phyloP scores from a whole-genome alignment of 2,329 filamentous ascomycete genomes.

The Trichophyton rubrum region DNA sequence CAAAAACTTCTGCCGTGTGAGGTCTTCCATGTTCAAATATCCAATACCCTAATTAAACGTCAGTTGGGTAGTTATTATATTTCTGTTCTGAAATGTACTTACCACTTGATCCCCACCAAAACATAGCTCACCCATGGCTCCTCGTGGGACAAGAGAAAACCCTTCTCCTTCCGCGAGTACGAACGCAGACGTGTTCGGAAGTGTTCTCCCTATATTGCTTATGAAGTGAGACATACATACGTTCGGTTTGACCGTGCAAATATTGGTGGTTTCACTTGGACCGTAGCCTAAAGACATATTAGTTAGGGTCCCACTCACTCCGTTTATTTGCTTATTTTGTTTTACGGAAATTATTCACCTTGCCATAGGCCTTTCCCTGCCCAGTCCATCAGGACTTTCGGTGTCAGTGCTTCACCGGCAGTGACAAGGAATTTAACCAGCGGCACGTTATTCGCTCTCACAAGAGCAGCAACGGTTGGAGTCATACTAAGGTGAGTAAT shows the following conservation, averaged over 20 bases:
- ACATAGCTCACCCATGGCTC: constrained; percentile 69
- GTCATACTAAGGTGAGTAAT: constrained; percentile 78
- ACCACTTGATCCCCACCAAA: constrained; percentile 77
- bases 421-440: constrained; percentile 63
- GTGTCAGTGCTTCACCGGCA: constrained; percentile 67
- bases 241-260: constrained; percentile 59
- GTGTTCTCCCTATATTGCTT: constrained; percentile 62
- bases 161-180: constrained; percentile 39
- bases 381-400: constrained; percentile 60
- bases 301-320: no score
- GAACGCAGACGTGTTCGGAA: constrained; percentile 64
- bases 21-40: constrained; percentile 53
- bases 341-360: constrained; percentile 30
- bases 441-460: constrained; percentile 57
- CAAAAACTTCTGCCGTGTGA: constrained; percentile 57
- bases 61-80: constrained; percentile 5
- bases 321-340: background rate
- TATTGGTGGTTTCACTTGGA: constrained; percentile 76
- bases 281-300: constrained; percentile 48
- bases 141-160: constrained; percentile 49
- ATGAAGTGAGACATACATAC: constrained; percentile 48
- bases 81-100: constrained; percentile 9
- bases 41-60: constrained; percentile 39
- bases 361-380: constrained; percentile 55
- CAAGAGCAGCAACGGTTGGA: constrained; percentile 67